A percentile compares a stretch with the other conserved stretches of the same genome.
Evolutionary conservation across 148 eudicot genomes (phyloP).

Genomic region (Mesembryanthemum crystallinum): DNA sequence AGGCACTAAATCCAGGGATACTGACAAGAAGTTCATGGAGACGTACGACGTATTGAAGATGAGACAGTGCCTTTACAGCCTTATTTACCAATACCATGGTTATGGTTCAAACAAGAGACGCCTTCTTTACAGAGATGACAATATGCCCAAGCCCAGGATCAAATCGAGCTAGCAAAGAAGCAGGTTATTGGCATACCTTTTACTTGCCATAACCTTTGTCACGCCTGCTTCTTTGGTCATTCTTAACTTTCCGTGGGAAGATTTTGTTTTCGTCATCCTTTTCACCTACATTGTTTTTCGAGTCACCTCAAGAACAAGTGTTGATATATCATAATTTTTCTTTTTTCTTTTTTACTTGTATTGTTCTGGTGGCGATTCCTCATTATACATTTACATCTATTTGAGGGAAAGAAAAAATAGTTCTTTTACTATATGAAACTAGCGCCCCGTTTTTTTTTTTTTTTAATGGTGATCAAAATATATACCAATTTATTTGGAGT

Average conservation of each 20-base stretch:
- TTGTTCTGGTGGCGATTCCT: neutral
- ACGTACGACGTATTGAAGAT: conserved; percentile 39
- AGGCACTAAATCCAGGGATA: conserved; percentile 53
- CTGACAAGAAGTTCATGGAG: conserved; percentile 63
- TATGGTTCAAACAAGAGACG: conserved; percentile 61
- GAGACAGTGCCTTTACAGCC: conserved; percentile 52
- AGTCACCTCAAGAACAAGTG: conserved; percentile 17
- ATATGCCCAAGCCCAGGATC: conserved; percentile 40
- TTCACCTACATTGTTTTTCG: conserved; percentile 20
- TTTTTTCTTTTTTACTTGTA: neutral
- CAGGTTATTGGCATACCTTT: conserved; percentile 18
- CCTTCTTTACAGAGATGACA: conserved; percentile 46
- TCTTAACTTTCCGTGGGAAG: conserved; percentile 9
- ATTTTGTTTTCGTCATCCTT: conserved; percentile 14
- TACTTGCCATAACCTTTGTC: conserved; percentile 11
- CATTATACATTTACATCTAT: neutral
- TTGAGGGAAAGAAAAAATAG: conserved; percentile 9
- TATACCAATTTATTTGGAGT: conserved; percentile 6
- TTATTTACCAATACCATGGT: conserved; percentile 63
- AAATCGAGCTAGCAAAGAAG: conserved; percentile 28
- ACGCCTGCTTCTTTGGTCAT: neutral
- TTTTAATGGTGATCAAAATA: neutral
- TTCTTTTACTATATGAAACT: neutral
- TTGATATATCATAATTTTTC: conserved; percentile 12
- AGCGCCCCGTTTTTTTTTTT: neutral